Evolutionary conservation across 2,329 filamentous ascomycete species (phyloP).

Genomic region (Chlorencoelia australis): DNA sequence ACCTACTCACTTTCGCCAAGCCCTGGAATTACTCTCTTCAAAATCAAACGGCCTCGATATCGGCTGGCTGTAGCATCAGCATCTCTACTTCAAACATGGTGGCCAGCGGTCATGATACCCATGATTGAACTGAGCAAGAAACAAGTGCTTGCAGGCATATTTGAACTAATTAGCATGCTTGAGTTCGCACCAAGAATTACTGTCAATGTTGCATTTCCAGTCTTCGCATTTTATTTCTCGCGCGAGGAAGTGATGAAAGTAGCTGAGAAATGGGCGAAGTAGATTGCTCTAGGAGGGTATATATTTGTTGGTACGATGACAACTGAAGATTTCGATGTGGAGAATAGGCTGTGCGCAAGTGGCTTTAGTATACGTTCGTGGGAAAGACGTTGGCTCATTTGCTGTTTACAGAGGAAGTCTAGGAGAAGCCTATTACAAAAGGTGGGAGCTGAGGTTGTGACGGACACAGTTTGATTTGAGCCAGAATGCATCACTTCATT

Average conservation of each 20-base stretch:
- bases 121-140: slow-evolving; percentile 6
- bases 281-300: slow-evolving; percentile 10
- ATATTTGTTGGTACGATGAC: slow-evolving; percentile 12
- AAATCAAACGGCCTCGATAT: slow-evolving; percentile 21
- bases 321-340: slow-evolving; percentile 3
- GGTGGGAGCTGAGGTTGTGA: slow-evolving; percentile 1
- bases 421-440: slow-evolving; percentile 1
- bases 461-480: slow-evolving; percentile 2
- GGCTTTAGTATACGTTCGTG: slow-evolving; percentile 1
- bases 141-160: slow-evolving; percentile 12
- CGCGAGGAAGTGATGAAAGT: slow-evolving; percentile 8
- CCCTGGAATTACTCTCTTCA: neutral
- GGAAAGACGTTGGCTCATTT: neutral
- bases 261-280: slow-evolving; percentile 6
- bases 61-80: slow-evolving; percentile 28
- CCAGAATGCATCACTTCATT: slow-evolving; percentile 2
- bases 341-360: slow-evolving; percentile 1
- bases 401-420: neutral
- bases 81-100: slow-evolving; percentile 22
- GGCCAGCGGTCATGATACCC: slow-evolving; percentile 26
- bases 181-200: slow-evolving; percentile 7
- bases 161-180: slow-evolving; percentile 10
- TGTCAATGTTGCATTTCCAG: slow-evolving; percentile 9
- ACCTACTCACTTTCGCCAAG: slow-evolving; percentile 1
- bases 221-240: slow-evolving; percentile 11